Evolutionary conservation across 2,329 filamentous ascomycete genomes (phyloP), one percentile per base, ranked within the genome.

Genomic region (Cladosporium sp.): DNA sequence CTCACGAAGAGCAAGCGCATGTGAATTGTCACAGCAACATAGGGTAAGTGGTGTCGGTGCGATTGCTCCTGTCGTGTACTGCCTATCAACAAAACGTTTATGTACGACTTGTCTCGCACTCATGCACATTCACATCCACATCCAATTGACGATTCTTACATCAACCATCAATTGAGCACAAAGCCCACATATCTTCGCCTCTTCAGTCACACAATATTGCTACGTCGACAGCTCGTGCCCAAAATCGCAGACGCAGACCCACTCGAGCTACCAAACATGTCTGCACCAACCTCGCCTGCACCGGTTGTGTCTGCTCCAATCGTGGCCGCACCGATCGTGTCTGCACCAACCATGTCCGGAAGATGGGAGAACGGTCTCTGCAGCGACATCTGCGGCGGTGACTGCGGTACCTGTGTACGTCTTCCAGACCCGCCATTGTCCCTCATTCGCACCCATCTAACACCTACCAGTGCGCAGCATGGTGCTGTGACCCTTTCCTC

Each of bases 361-460:
- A 18, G 2, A 10, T 72, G 69, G 70, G 44, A 66, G 2, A 68
- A 68, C 37, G 68, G 67, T 35, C 61, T 71, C 57, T 72, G 67
- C 67, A 50, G 56, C 44, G 44, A 65, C 56, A 40, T 68, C 62
- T 72, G 68, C 52, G 69, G 69, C 28, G 69, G 69, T 29, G 58
- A 66, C 64, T 70, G 65, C 57, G 57, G 56, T 11, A 64, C 64
- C 49, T 71, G 69, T 57, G 61, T 69, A 60, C 29, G 67, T 53
- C 18, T 5, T 37, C 35, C 35, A 16, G 35, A 37, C 35, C 23
- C 8, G 21, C 46, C 23, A 29, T 1, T 3, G 1, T 26, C 3
- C 14, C 16, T 2, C 21, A 52, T 16, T 28, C 16, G 5, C 3
- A 6, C 7, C 11, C 28, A 28, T 18, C 29, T 49, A 16, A 46